These are phyloP conservation scores for Silene uniflora DNA, from an alignment of 148 eudicot genomes.

Conservation along the genomic window DNA sequence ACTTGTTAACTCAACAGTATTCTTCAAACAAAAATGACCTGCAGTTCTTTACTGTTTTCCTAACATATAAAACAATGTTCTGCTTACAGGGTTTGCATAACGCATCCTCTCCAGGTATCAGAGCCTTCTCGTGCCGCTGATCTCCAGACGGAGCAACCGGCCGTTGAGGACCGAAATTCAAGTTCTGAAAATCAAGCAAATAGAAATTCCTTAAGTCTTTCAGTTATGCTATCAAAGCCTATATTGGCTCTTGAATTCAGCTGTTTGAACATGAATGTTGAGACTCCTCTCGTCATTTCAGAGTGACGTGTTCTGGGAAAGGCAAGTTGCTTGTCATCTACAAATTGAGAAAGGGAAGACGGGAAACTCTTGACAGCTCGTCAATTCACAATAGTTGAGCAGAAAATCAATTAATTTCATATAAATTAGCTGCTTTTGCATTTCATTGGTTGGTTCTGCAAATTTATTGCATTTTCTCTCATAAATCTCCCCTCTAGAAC, in stretches of 20 bases:
- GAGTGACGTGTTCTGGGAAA: conserved; percentile 10
- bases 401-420: not conserved
- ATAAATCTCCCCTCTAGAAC: not conserved
- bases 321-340: not conserved
- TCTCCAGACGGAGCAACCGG: conserved; percentile 19
- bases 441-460: not conserved
- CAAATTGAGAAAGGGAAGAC: not conserved
- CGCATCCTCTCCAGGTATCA: conserved; percentile 52
- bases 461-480: not conserved
- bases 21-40: not conserved
- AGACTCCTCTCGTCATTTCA: conserved; percentile 53
- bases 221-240: conserved; percentile 82
- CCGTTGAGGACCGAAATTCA: conserved; percentile 21
- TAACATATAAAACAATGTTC: not conserved
- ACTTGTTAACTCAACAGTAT: not conserved
- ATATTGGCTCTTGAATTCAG: conserved; percentile 74
- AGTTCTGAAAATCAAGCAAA: conserved; percentile 19
- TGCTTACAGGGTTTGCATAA: conserved; percentile 55
- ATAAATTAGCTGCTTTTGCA: not conserved
- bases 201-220: conserved; percentile 45
- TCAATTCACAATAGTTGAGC: not conserved
- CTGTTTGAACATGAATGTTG: conserved; percentile 68
- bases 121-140: conserved; percentile 25
- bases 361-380: not conserved
- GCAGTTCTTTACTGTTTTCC: not conserved